Base-by-base conservation (phyloP, 2,329 filamentous ascomycete species). In the Colletotrichum sp. region DNA sequence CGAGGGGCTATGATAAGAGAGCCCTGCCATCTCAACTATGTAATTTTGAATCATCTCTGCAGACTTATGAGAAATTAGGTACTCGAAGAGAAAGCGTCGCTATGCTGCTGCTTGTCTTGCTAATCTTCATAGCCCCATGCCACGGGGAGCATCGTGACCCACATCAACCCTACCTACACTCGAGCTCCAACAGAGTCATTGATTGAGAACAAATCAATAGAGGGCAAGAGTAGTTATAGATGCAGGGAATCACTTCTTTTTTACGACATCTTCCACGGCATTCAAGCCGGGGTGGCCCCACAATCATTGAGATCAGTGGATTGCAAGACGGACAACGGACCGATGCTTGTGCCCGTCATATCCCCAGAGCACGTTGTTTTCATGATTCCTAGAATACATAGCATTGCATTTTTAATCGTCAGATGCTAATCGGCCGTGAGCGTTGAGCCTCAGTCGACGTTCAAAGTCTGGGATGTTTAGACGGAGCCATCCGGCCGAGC, bases 21-120 rank as follows among this genome's bases (percentile, higher is more conserved):
- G 10, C 10, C 6, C n/a, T 52, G 43, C 4, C n/a, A 13, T 7
- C 6, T 0, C 0, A 13, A 21, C 6, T 21, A 21, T 1, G 18
- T 13, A 2, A 6, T 21, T 7, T 2, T 43, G 18, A 21, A 21
- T 52, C 6, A 52, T 21, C 6, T 21, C 2, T 52, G n/a, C 6
- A 52, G 43, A 21, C 1, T 7, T 21, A 13, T 21, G 6, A 52
- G 43, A 21, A 52, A n/a, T 3, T 7, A 21, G 18, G 1, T 13
- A 13, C 3, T 2, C 10, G n/a, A 52, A 13, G 12, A 52, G 12
- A 7, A 52, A 13, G n/a, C 7, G 9, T 52, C 2, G n/a, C 10
- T 52, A 13, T 52, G 43, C 43, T 52, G 4, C 2, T 21, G n/a
- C 43, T 52, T 52, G 43, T 21, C n/a, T 21, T 52, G n/a, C 43